A percentile compares a stretch with the other conserved stretches of the same genome.
phyloP scores from a whole-genome alignment of 140 eudicot genomes.

The Erigeron philadelphicus region DNA sequence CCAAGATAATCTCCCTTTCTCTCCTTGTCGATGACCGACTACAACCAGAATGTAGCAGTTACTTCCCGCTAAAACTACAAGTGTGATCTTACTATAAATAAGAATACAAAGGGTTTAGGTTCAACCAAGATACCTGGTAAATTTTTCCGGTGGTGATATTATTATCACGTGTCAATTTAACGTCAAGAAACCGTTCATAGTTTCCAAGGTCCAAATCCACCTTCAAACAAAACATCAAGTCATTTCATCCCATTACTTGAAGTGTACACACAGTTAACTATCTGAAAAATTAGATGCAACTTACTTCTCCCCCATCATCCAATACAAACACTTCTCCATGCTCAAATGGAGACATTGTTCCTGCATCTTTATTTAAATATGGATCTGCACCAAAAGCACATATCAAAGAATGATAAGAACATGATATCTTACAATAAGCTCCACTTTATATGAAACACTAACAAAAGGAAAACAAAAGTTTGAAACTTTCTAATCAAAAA shows the following conservation, averaged over 20 bases:
- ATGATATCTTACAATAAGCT: not conserved
- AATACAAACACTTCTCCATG: conserved; percentile 95
- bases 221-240: conserved; percentile 33
- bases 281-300: not conserved
- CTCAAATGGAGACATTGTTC: conserved; percentile 98
- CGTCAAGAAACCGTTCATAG: conserved; percentile 93
- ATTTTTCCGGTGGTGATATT: conserved; percentile 96
- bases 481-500: not conserved
- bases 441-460: not conserved
- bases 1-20: conserved; percentile 99
- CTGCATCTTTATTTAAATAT: conserved; percentile 88
- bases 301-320: conserved; percentile 98
- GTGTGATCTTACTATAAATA: not conserved
- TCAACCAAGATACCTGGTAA: conserved; percentile 51
- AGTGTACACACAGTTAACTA: not conserved
- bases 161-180: conserved; percentile 76
- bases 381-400: conserved; percentile 54
- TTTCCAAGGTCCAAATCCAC: conserved; percentile 99
- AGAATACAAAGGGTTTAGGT: not conserved
- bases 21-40: conserved; percentile 91
- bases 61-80: not conserved
- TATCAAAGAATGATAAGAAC: not conserved
- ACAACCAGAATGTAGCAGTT: conserved; percentile 16
- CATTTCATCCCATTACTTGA: not conserved
- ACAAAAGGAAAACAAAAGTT: not conserved